Conservation (phyloP, 306 rosid genomes). For the Echinosophora koreensis region DNA sequence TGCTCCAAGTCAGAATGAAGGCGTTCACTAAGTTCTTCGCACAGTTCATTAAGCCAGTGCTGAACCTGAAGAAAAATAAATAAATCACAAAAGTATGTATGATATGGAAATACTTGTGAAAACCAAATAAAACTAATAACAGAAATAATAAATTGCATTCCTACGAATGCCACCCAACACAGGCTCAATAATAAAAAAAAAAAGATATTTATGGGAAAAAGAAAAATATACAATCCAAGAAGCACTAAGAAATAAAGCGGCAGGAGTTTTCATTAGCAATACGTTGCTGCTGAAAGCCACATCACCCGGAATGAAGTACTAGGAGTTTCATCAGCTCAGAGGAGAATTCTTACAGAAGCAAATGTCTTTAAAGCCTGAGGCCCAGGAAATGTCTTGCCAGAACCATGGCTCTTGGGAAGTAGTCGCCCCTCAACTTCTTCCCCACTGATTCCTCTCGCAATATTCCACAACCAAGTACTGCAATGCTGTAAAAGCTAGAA, state of each 20-base stretch:
- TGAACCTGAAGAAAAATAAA: slow-evolving; percentile 67
- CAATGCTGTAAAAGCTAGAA: slow-evolving; percentile 51
- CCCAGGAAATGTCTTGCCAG: slow-evolving; percentile 97
- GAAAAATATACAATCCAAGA: slow-evolving; percentile 30
- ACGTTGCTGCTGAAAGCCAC: slow-evolving; percentile 22
- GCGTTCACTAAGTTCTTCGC: slow-evolving; percentile 89
- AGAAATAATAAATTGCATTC: slow-evolving; percentile 5
- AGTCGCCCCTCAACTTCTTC: slow-evolving; percentile 94
- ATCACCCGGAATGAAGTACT: slow-evolving; percentile 27
- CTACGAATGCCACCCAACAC: slow-evolving; percentile 22
- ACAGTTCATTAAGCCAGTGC: slow-evolving; percentile 85
- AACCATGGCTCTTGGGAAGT: slow-evolving; percentile 97
- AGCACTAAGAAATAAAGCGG: slow-evolving; percentile 8
- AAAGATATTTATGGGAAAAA: slow-evolving; percentile 27
- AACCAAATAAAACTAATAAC: not conserved
- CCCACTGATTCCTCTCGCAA: slow-evolving; percentile 88
- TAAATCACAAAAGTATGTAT: slow-evolving; percentile 25
- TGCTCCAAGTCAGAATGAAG: slow-evolving; percentile 75
- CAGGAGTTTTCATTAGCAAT: slow-evolving; percentile 15
- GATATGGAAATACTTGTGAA: slow-evolving; percentile 9
- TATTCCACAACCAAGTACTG: slow-evolving; percentile 98
- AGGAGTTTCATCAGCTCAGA: slow-evolving; percentile 29
- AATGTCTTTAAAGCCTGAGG: slow-evolving; percentile 83
- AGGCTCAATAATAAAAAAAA: slow-evolving; percentile 19
- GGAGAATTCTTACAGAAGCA: slow-evolving; percentile 66